Percentiles rank a stretch among this genome's conserved stretches.
phyloP scores from a whole-genome alignment of 139 green algal species.

The Chlamydomonas incerta region DNA sequence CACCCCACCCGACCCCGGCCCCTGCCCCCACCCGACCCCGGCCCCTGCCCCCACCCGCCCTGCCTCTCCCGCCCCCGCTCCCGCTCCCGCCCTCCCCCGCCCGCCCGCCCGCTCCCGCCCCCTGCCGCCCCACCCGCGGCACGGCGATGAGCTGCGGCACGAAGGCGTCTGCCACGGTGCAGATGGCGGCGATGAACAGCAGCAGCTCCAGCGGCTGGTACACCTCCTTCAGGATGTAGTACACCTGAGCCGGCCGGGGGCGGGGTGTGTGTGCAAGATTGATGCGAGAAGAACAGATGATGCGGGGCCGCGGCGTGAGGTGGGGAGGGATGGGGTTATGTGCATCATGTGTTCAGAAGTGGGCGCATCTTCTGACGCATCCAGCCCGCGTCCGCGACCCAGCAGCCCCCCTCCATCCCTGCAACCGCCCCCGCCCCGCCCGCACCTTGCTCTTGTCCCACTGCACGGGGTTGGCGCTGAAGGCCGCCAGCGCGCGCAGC shows the following conservation, averaged over 20 bases:
- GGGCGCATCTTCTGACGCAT: too few species aligned
- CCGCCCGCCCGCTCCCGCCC: too few species aligned
- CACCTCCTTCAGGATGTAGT: slow-evolving; percentile 83
- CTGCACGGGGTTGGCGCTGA: slow-evolving; percentile 59
- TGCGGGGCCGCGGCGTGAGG: neutral
- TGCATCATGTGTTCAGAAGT: too few species aligned
- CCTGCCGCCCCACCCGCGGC: slow-evolving; percentile 61
- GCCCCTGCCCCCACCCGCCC: too few species aligned
- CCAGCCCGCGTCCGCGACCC: too few species aligned
- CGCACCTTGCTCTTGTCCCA: slow-evolving; percentile 75
- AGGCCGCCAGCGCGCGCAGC: slow-evolving; percentile 53
- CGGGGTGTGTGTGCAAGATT: too few species aligned
- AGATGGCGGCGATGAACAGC: slow-evolving; percentile 88
- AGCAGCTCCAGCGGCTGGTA: slow-evolving; percentile 93
- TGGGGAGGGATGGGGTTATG: neutral
- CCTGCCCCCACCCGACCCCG: too few species aligned
- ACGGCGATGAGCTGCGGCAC: slow-evolving; percentile 87
- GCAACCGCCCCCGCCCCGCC: slow-evolving; percentile 69
- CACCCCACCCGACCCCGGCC: too few species aligned
- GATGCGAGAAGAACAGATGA: too few species aligned
- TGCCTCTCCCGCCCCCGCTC: too few species aligned
- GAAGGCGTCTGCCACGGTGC: slow-evolving; percentile 89
- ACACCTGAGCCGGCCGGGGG: slow-evolving; percentile 28
- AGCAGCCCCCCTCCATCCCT: too few species aligned
- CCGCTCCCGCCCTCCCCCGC: neutral